A percentile compares a stretch with the other conserved stretches of the same genome.
These are phyloP conservation scores for Fagopyrum esculentum DNA, from an alignment of 148 eudicot species.

Conservation along the genomic window DNA sequence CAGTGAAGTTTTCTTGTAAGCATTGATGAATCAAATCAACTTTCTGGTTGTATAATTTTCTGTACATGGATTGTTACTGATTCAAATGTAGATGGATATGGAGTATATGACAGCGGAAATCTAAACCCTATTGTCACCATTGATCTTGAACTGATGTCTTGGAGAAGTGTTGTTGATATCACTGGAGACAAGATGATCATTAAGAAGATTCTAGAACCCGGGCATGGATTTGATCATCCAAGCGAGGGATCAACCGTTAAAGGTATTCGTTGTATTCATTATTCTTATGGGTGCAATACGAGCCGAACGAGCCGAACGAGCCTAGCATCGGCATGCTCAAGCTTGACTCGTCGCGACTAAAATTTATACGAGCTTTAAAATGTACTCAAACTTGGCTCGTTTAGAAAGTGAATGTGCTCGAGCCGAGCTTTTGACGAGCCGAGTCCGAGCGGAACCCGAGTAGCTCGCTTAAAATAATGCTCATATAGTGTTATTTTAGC, in stretches of 20 bases:
- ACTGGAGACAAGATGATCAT: slow-evolving; percentile 32
- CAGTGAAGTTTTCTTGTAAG: slow-evolving; percentile 37
- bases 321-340: too few species aligned
- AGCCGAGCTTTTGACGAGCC: too few species aligned
- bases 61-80: neutral
- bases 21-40: neutral
- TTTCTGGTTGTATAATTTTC: neutral
- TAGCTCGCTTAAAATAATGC: too few species aligned
- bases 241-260: slow-evolving; percentile 37
- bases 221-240: slow-evolving; percentile 35
- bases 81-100: slow-evolving; percentile 30
- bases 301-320: too few species aligned
- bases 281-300: neutral
- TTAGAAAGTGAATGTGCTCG: too few species aligned
- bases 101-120: slow-evolving; percentile 1
- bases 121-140: slow-evolving; percentile 19
- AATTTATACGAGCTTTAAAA: too few species aligned
- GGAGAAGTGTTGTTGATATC: slow-evolving; percentile 34
- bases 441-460: too few species aligned
- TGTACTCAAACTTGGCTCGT: too few species aligned
- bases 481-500: too few species aligned
- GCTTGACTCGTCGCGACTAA: too few species aligned
- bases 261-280: slow-evolving; percentile 16
- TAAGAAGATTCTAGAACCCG: slow-evolving; percentile 27
- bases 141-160: slow-evolving; percentile 33